Conservation (phyloP, 2,329 filamentous ascomycete species). For the Fusarium protoensiforme region DNA sequence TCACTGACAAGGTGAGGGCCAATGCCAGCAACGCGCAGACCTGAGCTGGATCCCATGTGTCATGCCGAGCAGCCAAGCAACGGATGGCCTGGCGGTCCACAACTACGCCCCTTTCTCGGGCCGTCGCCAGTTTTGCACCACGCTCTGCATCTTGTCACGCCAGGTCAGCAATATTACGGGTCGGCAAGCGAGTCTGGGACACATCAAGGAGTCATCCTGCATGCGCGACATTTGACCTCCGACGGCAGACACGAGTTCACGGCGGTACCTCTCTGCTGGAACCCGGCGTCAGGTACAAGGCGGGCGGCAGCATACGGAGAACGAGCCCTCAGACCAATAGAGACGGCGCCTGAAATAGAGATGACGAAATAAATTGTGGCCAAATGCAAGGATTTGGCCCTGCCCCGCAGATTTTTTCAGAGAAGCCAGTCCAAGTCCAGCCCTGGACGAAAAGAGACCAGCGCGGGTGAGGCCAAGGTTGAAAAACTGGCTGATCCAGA, state of each 20-base stretch:
- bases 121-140: conserved; percentile 24
- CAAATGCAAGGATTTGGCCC: conserved; percentile 33
- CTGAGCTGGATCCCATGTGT: conserved; percentile 10
- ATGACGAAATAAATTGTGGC: conserved; percentile 42
- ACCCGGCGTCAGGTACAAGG: background rate
- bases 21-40: conserved; percentile 26
- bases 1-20: conserved; percentile 61
- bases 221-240: background rate
- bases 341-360: conserved; percentile 8
- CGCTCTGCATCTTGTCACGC: conserved; percentile 12
- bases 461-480: conserved; percentile 19
- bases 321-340: conserved; percentile 1
- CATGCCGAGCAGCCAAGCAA: conserved; percentile 1
- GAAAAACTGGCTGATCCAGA: conserved; percentile 10
- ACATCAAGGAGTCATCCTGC: conserved; percentile 2
- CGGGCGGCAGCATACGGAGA: background rate
- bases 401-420: conserved; percentile 25
- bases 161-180: conserved; percentile 6
- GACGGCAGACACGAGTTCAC: background rate
- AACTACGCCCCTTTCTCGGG: conserved; percentile 23
- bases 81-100: conserved; percentile 5
- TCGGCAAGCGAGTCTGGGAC: background rate
- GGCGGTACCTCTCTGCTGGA: background rate
- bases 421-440: background rate
- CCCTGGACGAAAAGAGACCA: conserved; percentile 28